Base-by-base conservation (phyloP, 371 early-diverging fungal genomes). In the Gilbertella persicaria region DNA sequence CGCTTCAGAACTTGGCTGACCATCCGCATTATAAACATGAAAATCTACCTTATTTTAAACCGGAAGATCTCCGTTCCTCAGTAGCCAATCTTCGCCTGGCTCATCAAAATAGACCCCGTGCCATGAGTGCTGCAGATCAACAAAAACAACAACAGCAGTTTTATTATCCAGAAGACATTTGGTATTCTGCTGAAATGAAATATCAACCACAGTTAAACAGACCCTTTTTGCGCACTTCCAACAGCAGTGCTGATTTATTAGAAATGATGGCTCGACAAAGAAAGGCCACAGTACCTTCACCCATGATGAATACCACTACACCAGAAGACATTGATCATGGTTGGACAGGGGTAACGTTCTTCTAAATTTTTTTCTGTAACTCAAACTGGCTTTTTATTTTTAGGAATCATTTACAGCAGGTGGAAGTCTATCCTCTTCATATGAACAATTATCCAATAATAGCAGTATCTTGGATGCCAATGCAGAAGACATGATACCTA, bases 71-170 rank as follows among this genome's bases (percentile, higher is more conserved):
- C 36, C 61, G 42, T 35, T 56, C 57, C 10, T 60, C 60, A 21
- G 43, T 57, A 37, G 46, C 59, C 10, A 62, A 47, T 24, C 41
- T 53, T 30, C 38, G 55, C 21, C 24, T 42, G 8, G 28, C 24
- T 40, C 58, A 48, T 7, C 46, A 39, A 38, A 63, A 58, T 21
- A 41, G 79, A 53, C 79, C 81, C 20, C 67, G 79, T 16, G 80
- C 79, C 47, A 73, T 79, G 60, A 78, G 83, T 33, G 75, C 79
- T 39, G 64, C 60, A 13, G 68, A 67, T 39, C 63, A 58, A 39
- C 35, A 33, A 40, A 35, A 45, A 17, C 44, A 50, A 13, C 57
- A 50, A 10, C 35, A 33, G 8, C 20, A 28, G 1, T 21, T 33
- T 2, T 33, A 12, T 9, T 33, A n/a, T n/a, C n/a, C 33, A 12